Percentiles rank a stretch among this genome's conserved stretches.
Evolutionary conservation across 495 filamentous ascomycete species (phyloP).

Genomic region (Glarea lozoyensis): DNA sequence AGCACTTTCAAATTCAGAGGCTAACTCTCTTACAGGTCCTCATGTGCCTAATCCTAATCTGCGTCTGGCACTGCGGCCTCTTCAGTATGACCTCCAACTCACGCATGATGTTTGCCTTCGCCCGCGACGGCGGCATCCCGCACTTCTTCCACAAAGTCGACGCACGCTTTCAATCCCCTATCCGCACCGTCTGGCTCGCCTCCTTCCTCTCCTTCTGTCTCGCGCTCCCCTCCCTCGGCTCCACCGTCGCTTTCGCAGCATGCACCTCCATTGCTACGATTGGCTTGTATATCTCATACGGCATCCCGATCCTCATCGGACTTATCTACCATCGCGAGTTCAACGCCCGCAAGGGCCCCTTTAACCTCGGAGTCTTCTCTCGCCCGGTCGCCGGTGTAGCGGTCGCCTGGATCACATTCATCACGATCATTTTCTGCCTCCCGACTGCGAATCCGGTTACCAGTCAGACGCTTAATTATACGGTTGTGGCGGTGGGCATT

Average conservation of each 20-base stretch:
- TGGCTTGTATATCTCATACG: slow-evolving; percentile 56
- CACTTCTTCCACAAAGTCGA: slow-evolving; percentile 42
- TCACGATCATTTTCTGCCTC: slow-evolving; percentile 55
- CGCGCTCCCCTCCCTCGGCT: slow-evolving; percentile 51
- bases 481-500: slow-evolving; percentile 55
- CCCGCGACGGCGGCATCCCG: slow-evolving; percentile 41
- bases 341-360: slow-evolving; percentile 41
- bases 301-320: slow-evolving; percentile 51
- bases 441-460: slow-evolving; percentile 52
- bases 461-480: slow-evolving; percentile 47
- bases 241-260: slow-evolving; percentile 49
- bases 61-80: slow-evolving; percentile 52
- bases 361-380: slow-evolving; percentile 45
- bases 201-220: slow-evolving; percentile 49
- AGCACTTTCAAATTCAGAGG: too few relatives aligned
- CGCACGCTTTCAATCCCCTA: slow-evolving; percentile 36
- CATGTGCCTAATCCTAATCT: slow-evolving; percentile 50
- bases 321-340: slow-evolving; percentile 34
- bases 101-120: slow-evolving; percentile 58
- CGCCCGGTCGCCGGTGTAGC: slow-evolving; percentile 44
- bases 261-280: slow-evolving; percentile 58
- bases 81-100: slow-evolving; percentile 51
- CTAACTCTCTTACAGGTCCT: too few relatives aligned
- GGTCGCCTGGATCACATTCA: slow-evolving; percentile 44
- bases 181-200: slow-evolving; percentile 48